Base-by-base conservation (phyloP, 2,329 filamentous ascomycete species). In the Verticillium dahliae region DNA sequence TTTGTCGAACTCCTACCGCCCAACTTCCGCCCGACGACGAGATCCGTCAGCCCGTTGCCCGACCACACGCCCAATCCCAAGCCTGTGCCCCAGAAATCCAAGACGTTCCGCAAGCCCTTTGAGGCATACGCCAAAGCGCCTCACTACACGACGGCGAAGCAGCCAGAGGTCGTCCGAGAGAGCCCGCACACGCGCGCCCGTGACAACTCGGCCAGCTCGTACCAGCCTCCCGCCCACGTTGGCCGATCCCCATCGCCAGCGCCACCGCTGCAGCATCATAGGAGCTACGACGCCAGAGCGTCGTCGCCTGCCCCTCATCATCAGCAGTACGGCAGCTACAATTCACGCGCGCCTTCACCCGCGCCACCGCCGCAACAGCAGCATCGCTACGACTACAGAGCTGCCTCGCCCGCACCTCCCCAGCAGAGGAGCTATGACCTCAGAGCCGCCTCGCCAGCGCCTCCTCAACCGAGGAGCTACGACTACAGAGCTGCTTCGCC, bases 1-100 rank as follows among this genome's bases (percentile, higher is more conserved):
- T 99, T 99, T 72, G 95, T 99, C 72, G 86, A 96, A 73, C 84
- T 99, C 6, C 83, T 99, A 37, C 90, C 91, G 61, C 87, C 95
- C 63, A 85, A 87, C 73, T 98, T 96, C 73, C 88, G 91, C 62
- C 95, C 95, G 63, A 86, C 87, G 69, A 81, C 80, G 54, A 79
- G 87, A 71, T 81, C 84, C 35, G 80, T 79, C 60, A 88, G 85
- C 68, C 84, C 85, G 1, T 76, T 92, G 75, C 78, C 86, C 65
- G 78, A 67, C 64, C 82, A 79, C 67, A 79, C 83, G 1, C 81
- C 84, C 55, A 83, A 81, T 62, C 80, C 85, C 56, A 80, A 76
- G 62, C 81, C 79, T 67, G 80, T 80, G 31, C 79, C 84, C 1
- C 81, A 85, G 33, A 89, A 88, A 70, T 81, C 82, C 27, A 87